A percentile compares a stretch with the other conserved stretches of the same genome.
Conservation (phyloP, 73 alveolate genomes). For the Stentor coeruleus region DNA sequence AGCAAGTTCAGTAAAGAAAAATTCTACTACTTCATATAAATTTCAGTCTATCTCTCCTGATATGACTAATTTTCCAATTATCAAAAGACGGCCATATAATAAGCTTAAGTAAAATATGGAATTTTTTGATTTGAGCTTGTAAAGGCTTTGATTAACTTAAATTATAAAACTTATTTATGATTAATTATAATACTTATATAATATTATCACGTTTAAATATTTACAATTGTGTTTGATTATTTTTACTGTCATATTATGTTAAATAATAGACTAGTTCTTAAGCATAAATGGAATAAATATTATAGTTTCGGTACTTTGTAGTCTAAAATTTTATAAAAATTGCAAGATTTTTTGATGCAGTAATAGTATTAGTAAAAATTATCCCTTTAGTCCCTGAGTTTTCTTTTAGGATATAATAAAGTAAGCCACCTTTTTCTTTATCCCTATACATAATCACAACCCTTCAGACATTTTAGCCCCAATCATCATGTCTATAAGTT, state of each 20-base stretch:
- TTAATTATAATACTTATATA: too few species aligned
- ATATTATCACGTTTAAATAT: slow-evolving; percentile 88
- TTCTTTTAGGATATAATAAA: slow-evolving; percentile 63
- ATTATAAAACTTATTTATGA: too few species aligned
- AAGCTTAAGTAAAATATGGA: too few species aligned
- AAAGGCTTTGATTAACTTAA: too few species aligned
- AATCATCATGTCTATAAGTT: slow-evolving; percentile 63
- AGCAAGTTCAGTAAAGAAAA: too few species aligned
- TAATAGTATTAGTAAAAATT: slow-evolving; percentile 87
- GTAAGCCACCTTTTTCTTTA: slow-evolving; percentile 68
- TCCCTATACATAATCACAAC: slow-evolving; percentile 47
- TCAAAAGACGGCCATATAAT: too few species aligned
- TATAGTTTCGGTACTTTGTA: slow-evolving; percentile 57
- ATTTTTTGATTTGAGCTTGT: too few species aligned
- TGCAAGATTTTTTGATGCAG: slow-evolving; percentile 80
- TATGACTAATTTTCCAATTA: too few species aligned
- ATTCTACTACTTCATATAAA: too few species aligned
- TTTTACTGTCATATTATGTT: slow-evolving; percentile 86
- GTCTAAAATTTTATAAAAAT: slow-evolving; percentile 61
- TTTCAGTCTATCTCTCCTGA: too few species aligned
- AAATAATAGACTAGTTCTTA: too few species aligned
- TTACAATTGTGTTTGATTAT: slow-evolving; percentile 85
- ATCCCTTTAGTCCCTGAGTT: slow-evolving; percentile 59
- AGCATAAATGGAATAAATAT: too few species aligned
- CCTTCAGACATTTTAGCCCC: slow-evolving; percentile 51